A percentile compares a stretch with the other conserved stretches of the same genome.
Evolutionary conservation across 345 rosid genomes (phyloP).

Genomic region (Gossypium turneri): DNA sequence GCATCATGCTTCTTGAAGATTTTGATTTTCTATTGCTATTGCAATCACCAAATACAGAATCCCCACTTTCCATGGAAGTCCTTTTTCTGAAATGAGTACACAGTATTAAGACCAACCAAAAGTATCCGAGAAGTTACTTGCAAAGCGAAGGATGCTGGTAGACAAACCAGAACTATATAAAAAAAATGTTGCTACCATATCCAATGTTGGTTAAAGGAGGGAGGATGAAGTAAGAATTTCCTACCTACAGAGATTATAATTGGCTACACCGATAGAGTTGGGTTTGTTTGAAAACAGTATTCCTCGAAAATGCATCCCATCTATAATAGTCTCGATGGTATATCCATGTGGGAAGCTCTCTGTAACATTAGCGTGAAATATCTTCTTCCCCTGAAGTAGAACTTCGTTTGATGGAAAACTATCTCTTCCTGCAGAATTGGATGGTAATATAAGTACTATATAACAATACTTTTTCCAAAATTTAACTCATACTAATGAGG

Average conservation of each 20-base stretch:
- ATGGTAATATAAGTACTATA: neutral
- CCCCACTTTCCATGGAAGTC: conserved; percentile 31
- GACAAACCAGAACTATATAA: neutral
- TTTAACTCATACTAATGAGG: neutral
- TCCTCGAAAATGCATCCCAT: conserved; percentile 84
- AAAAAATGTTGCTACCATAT: neutral
- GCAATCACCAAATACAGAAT: conserved; percentile 39
- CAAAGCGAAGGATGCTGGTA: neutral
- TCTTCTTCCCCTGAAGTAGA: conserved; percentile 58
- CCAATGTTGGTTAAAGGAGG: neutral
- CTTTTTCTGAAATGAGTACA: conserved; percentile 47
- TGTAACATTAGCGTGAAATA: conserved; percentile 77
- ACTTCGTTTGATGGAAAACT: conserved; percentile 33
- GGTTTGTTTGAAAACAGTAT: conserved; percentile 73
- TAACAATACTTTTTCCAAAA: neutral
- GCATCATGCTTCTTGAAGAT: conserved; percentile 22
- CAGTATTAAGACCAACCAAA: conserved; percentile 12
- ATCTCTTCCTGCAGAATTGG: conserved; percentile 47
- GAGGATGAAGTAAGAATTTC: conserved; percentile 20
- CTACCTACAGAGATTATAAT: conserved; percentile 45
- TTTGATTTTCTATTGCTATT: conserved; percentile 35
- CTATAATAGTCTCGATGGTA: conserved; percentile 77
- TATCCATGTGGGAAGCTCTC: conserved; percentile 70
- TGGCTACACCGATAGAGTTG: conserved; percentile 25
- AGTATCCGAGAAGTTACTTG: neutral